Conservation (phyloP, 2,329 filamentous ascomycete genomes). For the Bipolaris cookei region DNA sequence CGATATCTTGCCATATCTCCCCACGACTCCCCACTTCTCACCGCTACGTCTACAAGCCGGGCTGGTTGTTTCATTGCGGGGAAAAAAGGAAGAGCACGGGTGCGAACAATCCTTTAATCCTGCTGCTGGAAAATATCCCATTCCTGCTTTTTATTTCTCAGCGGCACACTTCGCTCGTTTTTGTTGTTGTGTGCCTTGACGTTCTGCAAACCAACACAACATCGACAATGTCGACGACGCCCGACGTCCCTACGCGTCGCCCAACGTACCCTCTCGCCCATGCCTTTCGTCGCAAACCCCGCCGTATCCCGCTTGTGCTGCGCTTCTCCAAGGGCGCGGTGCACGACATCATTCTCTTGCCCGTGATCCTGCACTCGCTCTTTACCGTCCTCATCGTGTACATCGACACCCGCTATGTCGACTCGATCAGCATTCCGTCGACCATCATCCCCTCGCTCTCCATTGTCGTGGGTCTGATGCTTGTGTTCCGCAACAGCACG, state of each 20-base stretch:
- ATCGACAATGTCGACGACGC: constrained; percentile 12
- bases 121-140: background rate
- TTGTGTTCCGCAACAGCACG: constrained; percentile 70
- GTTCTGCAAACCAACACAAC: background rate
- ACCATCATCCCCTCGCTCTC: constrained; percentile 68
- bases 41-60: background rate
- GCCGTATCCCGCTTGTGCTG: constrained; percentile 67
- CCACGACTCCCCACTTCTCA: constrained; percentile 10
- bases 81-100: constrained; percentile 6
- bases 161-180: background rate
- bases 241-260: constrained; percentile 27
- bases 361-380: constrained; percentile 63
- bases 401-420: constrained; percentile 59
- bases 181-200: background rate
- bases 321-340: constrained; percentile 70
- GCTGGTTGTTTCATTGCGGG: constrained; percentile 4
- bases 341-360: constrained; percentile 63
- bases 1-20: constrained; percentile 11
- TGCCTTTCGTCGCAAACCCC: constrained; percentile 54
- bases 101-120: background rate
- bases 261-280: constrained; percentile 56
- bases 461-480: constrained; percentile 71
- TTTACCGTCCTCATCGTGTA: constrained; percentile 66
- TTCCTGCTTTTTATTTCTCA: background rate
- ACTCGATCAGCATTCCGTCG: constrained; percentile 61